Conservation (phyloP, 2,329 filamentous ascomycete species). For the Beauveria sp. region DNA sequence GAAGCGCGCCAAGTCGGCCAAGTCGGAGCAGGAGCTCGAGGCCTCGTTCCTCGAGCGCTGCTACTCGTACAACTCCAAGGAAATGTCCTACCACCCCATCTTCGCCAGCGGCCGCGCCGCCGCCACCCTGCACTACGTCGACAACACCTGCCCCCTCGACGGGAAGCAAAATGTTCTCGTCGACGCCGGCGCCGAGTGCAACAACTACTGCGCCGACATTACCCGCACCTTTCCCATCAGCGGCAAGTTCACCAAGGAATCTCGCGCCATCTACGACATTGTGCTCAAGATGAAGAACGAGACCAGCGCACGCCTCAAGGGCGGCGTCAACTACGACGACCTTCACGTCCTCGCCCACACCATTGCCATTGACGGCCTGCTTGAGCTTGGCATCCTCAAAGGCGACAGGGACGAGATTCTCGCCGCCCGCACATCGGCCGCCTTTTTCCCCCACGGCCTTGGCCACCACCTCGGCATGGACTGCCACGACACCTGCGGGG, state of each 20-base stretch:
- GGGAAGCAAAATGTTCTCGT: constrained; percentile 74
- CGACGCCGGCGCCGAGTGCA: constrained; percentile 74
- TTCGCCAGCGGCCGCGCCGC: constrained; percentile 73
- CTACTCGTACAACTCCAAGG: constrained; percentile 64
- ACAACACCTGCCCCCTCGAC: constrained; percentile 62
- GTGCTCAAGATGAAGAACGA: constrained; percentile 82
- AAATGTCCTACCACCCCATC: constrained; percentile 85
- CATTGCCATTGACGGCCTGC: constrained; percentile 72
- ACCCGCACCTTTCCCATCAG: constrained; percentile 82
- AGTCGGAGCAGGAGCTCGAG: constrained; percentile 77
- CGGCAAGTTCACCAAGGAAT: constrained; percentile 62
- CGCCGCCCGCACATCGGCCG: constrained; percentile 69
- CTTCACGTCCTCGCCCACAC: constrained; percentile 74
- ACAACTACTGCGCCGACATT: constrained; percentile 64
- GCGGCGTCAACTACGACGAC: constrained; percentile 71
- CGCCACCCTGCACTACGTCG: constrained; percentile 80
- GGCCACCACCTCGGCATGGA: constrained; percentile 91
- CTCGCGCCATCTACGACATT: constrained; percentile 69
- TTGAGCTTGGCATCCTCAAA: constrained; percentile 67
- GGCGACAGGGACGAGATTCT: constrained; percentile 65
- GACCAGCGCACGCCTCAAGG: constrained; percentile 64
- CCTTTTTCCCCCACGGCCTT: constrained; percentile 87
- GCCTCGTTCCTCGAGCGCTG: constrained; percentile 72
- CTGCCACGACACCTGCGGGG: constrained; percentile 79
- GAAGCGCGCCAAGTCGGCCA: constrained; percentile 51